Base-by-base conservation (phyloP, 768 basidiomycete species). In the Botryobasidium botryosum region DNA sequence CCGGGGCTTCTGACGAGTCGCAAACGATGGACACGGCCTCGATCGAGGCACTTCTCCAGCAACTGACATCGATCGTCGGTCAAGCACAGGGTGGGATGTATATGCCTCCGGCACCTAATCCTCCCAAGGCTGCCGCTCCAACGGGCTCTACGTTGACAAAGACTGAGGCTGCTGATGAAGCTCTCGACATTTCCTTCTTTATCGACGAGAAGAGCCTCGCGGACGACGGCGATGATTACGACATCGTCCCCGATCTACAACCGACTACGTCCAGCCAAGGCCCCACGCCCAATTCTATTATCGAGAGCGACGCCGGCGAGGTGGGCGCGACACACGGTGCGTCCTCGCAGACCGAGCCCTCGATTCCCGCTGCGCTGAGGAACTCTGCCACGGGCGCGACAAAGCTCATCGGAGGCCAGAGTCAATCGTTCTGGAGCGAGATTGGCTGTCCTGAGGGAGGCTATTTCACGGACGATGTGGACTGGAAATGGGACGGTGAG, bases 401-500 rank as follows among this genome's bases (percentile, higher is more conserved):
- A 2, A 15, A 35, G 15, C 50, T 40, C 10, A 41, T 29, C 25
- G 47, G 38, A 27, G 39, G 23, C 13, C 27, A 12, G 13, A 8
- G 10, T 12, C 13, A 13, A 10, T 33, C 17, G 18, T 50, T 32
- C 27, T 44, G 36, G 37, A 24, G 27, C 1, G 32, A 35, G 29
- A 48, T 50, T 21, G 47, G 47, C 18, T 24, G 20, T 21, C 32
- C 48, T 15, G 49, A 43, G 12, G 49, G 39, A 7, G 25, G 35
- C 1, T 43, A 50, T 28, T 50, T 41, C 40, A 20, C 35, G 18
- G 37, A 44, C 29, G 47, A 44, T 23, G 23, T 32, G 32, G 35
- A 24, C 18, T 50, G 47, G 48, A 33, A 26, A 24, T 50, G 47
- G 47, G 47, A 50, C 20, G 47, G 49, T 8, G 48, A 50, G 35